Base-by-base conservation (phyloP, 2,329 filamentous ascomycete genomes). In the Aspergillus sojae region DNA sequence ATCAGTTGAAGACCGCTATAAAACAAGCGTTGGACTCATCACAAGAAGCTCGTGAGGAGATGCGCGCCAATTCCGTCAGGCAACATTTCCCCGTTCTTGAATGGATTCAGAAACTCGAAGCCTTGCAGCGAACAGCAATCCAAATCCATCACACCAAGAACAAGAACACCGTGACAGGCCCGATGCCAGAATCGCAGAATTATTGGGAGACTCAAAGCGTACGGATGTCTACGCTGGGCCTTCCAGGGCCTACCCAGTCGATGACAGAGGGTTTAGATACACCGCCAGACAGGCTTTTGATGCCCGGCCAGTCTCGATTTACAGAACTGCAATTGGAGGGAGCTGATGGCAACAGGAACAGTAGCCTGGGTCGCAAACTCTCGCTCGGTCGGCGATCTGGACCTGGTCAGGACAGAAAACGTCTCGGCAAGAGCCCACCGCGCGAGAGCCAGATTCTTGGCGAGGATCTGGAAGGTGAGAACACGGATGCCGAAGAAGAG, bases 11-110 rank as follows among this genome's bases (percentile, higher is more conserved):
- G 73, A 80, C 83, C 66, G 86, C 88, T 16, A 89, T 90, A 65
- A 78, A 85, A n/a, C 82, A 82, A 57, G 88, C 88, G 1, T 74
- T 90, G 60, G 84, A 80, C 59, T 88, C 86, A 2, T 85, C 85
- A 67, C 76, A 77, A 14, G 79, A 85, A 36, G 83, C 83, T 28
- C 80, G 88, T 58, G 85, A 85, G 1, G 80, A 85, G 69, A 90
- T 90, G 88, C 82, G 88, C 71, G 88, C 88, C 43, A 82, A 86
- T 63, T 88, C 86, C 26, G 86, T 85, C 4, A 86, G 87, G 68
- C 88, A 90, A 70, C 83, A 88, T 39, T 90, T 90, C 77, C 88
- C 88, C 14, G 87, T 90, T 12, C 85, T 85, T 3, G 86, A 89
- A 70, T 90, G 88, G 88, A 81, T 89, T 57, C 85, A 89, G 69